A percentile compares a stretch with the other conserved stretches of the same genome.
Conservation (phyloP, 2,329 filamentous ascomycete genomes). For the Neofusicoccum ribis region DNA sequence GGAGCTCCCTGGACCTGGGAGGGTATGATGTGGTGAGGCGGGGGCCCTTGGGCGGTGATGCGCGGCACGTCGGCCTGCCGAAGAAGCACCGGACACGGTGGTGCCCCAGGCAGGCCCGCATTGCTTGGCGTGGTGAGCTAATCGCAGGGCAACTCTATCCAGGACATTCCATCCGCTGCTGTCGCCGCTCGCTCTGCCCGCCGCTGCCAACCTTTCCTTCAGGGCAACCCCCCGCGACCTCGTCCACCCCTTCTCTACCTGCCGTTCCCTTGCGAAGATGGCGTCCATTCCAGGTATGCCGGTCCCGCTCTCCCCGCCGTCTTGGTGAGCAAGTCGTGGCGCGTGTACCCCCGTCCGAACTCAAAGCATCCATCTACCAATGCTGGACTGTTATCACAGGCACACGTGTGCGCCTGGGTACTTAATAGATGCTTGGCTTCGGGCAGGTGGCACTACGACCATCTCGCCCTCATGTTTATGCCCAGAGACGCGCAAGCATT, state of each 20-base stretch:
- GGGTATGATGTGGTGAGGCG: conserved; percentile 18
- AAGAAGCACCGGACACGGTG: not conserved
- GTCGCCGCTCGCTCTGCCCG: conserved; percentile 4
- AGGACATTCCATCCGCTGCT: conserved; percentile 11
- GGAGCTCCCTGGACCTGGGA: conserved; percentile 11
- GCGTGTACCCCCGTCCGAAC: conserved; percentile 3
- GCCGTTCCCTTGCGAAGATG: not conserved
- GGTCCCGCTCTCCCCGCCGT: not conserved
- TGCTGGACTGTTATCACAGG: not conserved
- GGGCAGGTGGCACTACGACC: not conserved
- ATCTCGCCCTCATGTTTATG: not conserved
- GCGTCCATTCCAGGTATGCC: conserved; percentile 18
- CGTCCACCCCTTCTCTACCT: not conserved
- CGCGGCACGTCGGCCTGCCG: not conserved
- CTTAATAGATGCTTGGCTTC: not conserved
- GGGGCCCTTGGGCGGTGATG: conserved; percentile 19
- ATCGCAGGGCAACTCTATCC: conserved; percentile 12
- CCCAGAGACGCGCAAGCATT: not conserved
- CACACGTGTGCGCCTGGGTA: not conserved
- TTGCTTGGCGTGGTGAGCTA: conserved; percentile 16
- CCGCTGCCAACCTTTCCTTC: not conserved
- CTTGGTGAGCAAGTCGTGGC: not conserved
- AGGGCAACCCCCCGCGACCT: not conserved
- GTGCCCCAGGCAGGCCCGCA: conserved; percentile 1
- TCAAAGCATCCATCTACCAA: not conserved